Percentiles rank a stretch among this genome's conserved stretches.
Evolutionary conservation across 805 yeast genomes (phyloP).

Genomic region (Saccharomyces jurei): DNA sequence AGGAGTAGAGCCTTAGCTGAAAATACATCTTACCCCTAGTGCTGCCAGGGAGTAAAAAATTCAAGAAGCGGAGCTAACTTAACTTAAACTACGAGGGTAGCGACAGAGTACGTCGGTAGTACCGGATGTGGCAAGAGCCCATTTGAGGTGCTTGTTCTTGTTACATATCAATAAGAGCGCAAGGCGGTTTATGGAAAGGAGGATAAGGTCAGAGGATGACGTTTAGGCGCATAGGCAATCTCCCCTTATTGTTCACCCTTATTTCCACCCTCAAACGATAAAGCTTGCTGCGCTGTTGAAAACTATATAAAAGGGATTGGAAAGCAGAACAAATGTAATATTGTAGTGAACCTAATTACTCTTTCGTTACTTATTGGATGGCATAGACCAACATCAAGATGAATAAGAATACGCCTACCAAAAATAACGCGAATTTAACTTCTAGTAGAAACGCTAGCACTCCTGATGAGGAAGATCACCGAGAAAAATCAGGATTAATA

Average conservation of each 20-base stretch:
- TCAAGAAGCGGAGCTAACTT: not conserved
- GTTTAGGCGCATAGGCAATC: not conserved
- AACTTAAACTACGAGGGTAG: not conserved
- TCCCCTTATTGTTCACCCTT: not conserved
- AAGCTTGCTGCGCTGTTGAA: not conserved
- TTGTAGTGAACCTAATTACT: not conserved
- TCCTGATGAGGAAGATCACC: not conserved
- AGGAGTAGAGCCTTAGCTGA: not conserved
- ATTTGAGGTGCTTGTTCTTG: not conserved
- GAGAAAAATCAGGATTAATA: conserved; percentile 4
- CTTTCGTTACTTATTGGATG: not conserved
- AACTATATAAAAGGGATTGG: not conserved
- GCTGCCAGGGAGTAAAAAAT: not conserved
- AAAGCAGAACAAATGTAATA: not conserved
- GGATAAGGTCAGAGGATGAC: not conserved
- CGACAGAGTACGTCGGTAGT: not conserved
- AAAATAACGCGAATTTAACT: not conserved
- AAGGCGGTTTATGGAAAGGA: not conserved
- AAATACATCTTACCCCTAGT: not conserved
- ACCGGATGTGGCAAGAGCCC: not conserved
- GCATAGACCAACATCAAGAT: not conserved
- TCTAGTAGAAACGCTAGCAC: not conserved
- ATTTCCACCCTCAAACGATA: not conserved
- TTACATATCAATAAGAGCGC: not conserved
- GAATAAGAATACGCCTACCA: not conserved